Evolutionary conservation across 768 basidiomycete genomes (phyloP), one percentile per base, ranked within the genome.

Genomic region (Suillus placidus): DNA sequence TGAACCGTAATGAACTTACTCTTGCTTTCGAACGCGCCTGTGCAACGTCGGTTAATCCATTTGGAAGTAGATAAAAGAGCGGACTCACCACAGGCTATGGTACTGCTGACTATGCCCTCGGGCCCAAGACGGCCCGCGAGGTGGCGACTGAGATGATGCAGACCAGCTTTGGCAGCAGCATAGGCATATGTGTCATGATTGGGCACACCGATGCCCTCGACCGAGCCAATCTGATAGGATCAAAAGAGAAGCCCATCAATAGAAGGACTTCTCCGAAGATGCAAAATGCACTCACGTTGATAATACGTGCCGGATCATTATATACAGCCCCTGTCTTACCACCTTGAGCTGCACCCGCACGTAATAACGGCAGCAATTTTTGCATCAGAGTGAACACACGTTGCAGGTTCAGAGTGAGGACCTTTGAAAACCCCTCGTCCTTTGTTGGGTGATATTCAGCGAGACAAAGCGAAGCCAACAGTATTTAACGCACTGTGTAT

Each of bases 361-460:
- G 81, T 12, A 90, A 78, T 16, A 90, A 77, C 9, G 88, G 88
- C 1, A 88, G 72, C 16, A 86, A 76, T 70, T 84, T 84, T 71
- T 90, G 89, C 9, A 85, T 88, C 37, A 90, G 71, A 1, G 85
- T 88, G 72, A 89, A 90, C 9, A 88, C 87, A 6, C 87, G 80
- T 69, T 88, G 87, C 23, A 89, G 70, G 74, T 90, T 89, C 52
- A 90, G 73, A 7, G 81, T 87, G 63, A 90, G 70, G 55, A 91
- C 80, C 72, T 89, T 89, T 12, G 82, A 81, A 72, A 85, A 89
- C 9, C 85, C 87, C 12, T 78, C 74, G 68, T 90, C 88, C 78
- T 87, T 64, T 32, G 32, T 42, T 8, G 23, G 65, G 54, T 63
- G 45, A 26, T 58, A 32, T 47, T 14, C 23, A 64, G 60, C 37